These are phyloP conservation scores for Candida parachauliodes DNA, from an alignment of 805 yeast species.

Conservation along the genomic window DNA sequence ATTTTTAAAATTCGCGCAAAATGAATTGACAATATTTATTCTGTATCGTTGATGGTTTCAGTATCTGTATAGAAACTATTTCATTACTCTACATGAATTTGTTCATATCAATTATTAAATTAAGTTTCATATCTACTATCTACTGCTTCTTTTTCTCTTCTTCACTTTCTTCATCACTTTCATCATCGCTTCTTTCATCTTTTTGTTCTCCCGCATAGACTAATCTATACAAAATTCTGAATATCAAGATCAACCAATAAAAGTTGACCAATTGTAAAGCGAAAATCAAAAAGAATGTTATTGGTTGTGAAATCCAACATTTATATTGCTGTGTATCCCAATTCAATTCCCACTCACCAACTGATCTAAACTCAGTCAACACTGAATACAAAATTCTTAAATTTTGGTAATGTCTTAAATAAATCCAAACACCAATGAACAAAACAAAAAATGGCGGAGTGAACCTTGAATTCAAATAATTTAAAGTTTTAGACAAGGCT, in stretches of 20 bases:
- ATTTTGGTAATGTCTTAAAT: constrained; percentile 84
- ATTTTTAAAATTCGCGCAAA: no score
- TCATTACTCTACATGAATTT: no score
- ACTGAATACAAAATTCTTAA: constrained; percentile 78
- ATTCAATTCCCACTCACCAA: constrained; percentile 76
- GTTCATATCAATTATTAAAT: constrained; percentile 4
- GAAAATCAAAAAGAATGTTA: constrained; percentile 71
- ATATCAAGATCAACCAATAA: constrained; percentile 83
- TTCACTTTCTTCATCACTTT: constrained; percentile 46
- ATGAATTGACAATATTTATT: no score
- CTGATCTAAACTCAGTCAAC: constrained; percentile 78
- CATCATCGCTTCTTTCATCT: constrained; percentile 89
- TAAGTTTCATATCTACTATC: neutral
- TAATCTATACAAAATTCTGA: constrained; percentile 71
- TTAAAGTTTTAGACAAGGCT: constrained; percentile 79
- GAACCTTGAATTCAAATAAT: constrained; percentile 68
- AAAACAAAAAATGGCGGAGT: constrained; percentile 64
- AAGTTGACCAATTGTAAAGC: constrained; percentile 82
- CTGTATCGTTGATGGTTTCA: no score
- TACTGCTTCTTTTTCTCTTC: constrained; percentile 19
- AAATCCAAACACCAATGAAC: constrained; percentile 76
- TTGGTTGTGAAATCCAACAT: constrained; percentile 92
- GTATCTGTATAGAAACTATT: no score
- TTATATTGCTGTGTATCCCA: constrained; percentile 92
- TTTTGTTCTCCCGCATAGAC: constrained; percentile 51